phyloP scores from a whole-genome alignment of 495 filamentous ascomycete species.

The Aspergillus cristatus region DNA sequence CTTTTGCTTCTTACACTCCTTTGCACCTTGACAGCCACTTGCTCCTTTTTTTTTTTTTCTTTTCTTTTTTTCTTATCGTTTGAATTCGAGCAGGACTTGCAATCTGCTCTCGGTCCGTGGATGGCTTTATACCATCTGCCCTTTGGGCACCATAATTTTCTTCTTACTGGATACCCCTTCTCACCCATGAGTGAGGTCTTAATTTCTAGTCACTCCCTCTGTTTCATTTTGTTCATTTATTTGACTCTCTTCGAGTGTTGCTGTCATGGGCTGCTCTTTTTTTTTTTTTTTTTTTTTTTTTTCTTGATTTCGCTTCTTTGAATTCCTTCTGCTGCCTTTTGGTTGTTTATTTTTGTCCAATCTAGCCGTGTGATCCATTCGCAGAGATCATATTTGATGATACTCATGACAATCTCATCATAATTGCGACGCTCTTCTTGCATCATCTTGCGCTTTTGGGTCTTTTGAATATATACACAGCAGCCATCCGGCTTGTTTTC shows the following conservation, averaged over 20 bases:
- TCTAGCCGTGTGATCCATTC: background rate
- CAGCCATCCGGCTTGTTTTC: too few species aligned
- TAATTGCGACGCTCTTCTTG: constrained; percentile 4
- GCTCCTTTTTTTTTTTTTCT: constrained; percentile 5
- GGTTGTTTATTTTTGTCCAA: too few species aligned
- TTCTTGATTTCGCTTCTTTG: too few species aligned
- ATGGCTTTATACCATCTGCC: constrained; percentile 1
- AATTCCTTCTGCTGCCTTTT: constrained; percentile 2
- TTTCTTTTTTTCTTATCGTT: constrained; percentile 5
- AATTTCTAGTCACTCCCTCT: constrained; percentile 5
- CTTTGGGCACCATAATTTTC: constrained; percentile 13
- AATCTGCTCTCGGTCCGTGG: constrained; percentile 4
- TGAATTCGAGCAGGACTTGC: constrained; percentile 11
- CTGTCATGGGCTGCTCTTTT: constrained; percentile 1
- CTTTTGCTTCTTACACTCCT: constrained; percentile 1
- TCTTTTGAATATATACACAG: too few species aligned
- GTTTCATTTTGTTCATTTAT: background rate
- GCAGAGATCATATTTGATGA: constrained; percentile 12
- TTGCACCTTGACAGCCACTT: background rate
- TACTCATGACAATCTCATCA: constrained; percentile 11
- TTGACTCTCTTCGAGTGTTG: constrained; percentile 1
- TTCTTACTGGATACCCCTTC: constrained; percentile 17
- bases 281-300: constrained; percentile 4
- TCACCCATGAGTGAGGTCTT: constrained; percentile 17
- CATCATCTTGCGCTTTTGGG: background rate